A percentile compares a stretch with the other conserved stretches of the same genome.
phyloP scores from a whole-genome alignment of 805 yeast species.

The Danielozyma ontarioensis region DNA sequence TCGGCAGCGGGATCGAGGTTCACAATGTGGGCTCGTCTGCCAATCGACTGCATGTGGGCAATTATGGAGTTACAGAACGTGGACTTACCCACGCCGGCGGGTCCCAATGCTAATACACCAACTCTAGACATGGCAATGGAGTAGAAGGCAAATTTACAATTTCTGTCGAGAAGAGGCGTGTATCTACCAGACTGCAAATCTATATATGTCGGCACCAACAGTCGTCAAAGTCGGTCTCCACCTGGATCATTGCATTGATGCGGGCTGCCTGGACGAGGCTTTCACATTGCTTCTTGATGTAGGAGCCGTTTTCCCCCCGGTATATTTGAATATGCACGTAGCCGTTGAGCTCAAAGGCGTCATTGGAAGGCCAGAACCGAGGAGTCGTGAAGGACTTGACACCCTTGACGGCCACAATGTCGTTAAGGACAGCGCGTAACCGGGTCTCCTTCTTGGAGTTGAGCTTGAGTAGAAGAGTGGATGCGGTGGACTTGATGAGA shows the following conservation, averaged over 20 bases:
- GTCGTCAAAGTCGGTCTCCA: conserved; percentile 55
- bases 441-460: conserved; percentile 53
- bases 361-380: conserved; percentile 75
- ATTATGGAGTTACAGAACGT: conserved; percentile 89
- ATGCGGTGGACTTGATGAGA: conserved; percentile 73
- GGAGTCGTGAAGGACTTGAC: conserved; percentile 84
- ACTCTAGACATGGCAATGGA: conserved; percentile 94
- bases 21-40: conserved; percentile 91
- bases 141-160: too few species aligned
- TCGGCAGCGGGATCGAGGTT: conserved; percentile 97
- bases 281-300: conserved; percentile 56
- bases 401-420: conserved; percentile 67
- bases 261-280: conserved; percentile 45
- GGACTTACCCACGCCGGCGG: conserved; percentile 95
- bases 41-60: conserved; percentile 81
- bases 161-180: too few species aligned
- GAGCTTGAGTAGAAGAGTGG: conserved; percentile 62
- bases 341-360: conserved; percentile 39
- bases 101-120: conserved; percentile 90
- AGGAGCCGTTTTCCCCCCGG: conserved; percentile 59
- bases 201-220: conserved; percentile 58
- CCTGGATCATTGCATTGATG: conserved; percentile 59
- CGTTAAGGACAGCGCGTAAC: conserved; percentile 61
- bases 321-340: conserved; percentile 75
- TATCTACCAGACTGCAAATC: background rate